These are phyloP conservation scores for Mycena olivaceomarginata DNA, from an alignment of 768 basidiomycete species.

Conservation along the genomic window DNA sequence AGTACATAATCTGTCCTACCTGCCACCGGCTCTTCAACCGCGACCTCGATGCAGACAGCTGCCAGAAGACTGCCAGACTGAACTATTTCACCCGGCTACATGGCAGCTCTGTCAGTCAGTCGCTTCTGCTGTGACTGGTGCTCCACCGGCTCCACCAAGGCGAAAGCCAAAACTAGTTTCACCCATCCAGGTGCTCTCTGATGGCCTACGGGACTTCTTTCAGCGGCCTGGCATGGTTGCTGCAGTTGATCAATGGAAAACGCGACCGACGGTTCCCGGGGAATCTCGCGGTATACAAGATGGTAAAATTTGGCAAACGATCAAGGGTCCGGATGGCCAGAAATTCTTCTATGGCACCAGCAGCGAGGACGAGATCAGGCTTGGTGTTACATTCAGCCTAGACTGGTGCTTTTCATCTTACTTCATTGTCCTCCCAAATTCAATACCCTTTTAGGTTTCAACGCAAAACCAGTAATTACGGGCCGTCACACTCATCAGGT, in stretches of 20 bases:
- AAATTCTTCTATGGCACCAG: not conserved
- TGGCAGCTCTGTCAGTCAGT: slow-evolving; percentile 1
- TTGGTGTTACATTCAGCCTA: no score
- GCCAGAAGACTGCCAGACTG: not conserved
- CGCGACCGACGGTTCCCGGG: not conserved
- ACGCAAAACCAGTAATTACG: slow-evolving; percentile 41
- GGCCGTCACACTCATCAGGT: slow-evolving; percentile 47
- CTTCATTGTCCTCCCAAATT: not conserved
- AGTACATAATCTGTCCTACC: not conserved
- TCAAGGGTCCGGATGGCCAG: not conserved
- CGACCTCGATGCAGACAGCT: slow-evolving; percentile 3
- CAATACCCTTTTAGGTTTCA: slow-evolving; percentile 29
- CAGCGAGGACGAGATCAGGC: slow-evolving; percentile 1
- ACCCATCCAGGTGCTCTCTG: slow-evolving; percentile 4
- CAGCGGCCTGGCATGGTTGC: not conserved
- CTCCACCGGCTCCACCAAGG: not conserved
- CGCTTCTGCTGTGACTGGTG: not conserved
- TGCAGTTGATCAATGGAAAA: not conserved
- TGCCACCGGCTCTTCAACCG: slow-evolving; percentile 8
- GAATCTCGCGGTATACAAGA: slow-evolving; percentile 2
- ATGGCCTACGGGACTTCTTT: not conserved
- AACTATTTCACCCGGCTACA: not conserved
- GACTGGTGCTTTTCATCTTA: not conserved
- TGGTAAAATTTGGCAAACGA: not conserved
- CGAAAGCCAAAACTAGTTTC: slow-evolving; percentile 1